Evolutionary conservation across 2,329 filamentous ascomycete species (phyloP), one percentile per base, ranked within the genome.

Genomic region (Coniella vitis): DNA sequence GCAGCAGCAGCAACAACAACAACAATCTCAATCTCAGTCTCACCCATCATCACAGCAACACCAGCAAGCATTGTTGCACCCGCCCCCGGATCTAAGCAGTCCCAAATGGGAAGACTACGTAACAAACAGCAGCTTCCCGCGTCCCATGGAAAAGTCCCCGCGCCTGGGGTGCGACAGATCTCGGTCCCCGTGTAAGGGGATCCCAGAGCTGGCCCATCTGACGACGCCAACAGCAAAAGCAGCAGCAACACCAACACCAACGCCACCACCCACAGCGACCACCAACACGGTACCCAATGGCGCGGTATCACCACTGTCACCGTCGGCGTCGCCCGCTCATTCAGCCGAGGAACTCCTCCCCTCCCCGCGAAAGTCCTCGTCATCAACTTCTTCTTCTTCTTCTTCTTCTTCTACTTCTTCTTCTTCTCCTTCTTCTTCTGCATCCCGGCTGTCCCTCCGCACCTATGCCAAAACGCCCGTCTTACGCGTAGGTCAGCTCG

Each of bases 391-490:
- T n/a, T n/a, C n/a, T n/a, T n/a, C n/a, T n/a, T n/a, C n/a, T n/a
- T n/a, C n/a, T n/a, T n/a, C n/a, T n/a, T n/a, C n/a, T n/a, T n/a
- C n/a, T n/a, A n/a, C n/a, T n/a, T n/a, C n/a, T n/a, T n/a, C n/a
- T n/a, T n/a, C n/a, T n/a, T n/a, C n/a, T n/a, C n/a, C n/a, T n/a
- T n/a, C 25, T 29, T 29, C 25, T 10, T 29, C 25, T 5, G 5
- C 5, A 5, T 29, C 25, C 5, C 25, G 25, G 5, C 5, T 5
- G 25, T 29, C 59, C 7, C 65, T 66, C 55, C 68, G 72, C 48
- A 68, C 71, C 25, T 70, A 71, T 45, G 72, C 73, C 35, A 78
- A 77, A 59, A 78, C 74, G 2, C 75, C 74, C 0, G 71, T 77
- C 19, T 67, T 67, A 37, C 63, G 64, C 9, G 72, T 78, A 49